Percentiles rank a stretch among this genome's conserved stretches.
Conservation (phyloP, 2,329 filamentous ascomycete species). For the Helicocarpus griseus region DNA sequence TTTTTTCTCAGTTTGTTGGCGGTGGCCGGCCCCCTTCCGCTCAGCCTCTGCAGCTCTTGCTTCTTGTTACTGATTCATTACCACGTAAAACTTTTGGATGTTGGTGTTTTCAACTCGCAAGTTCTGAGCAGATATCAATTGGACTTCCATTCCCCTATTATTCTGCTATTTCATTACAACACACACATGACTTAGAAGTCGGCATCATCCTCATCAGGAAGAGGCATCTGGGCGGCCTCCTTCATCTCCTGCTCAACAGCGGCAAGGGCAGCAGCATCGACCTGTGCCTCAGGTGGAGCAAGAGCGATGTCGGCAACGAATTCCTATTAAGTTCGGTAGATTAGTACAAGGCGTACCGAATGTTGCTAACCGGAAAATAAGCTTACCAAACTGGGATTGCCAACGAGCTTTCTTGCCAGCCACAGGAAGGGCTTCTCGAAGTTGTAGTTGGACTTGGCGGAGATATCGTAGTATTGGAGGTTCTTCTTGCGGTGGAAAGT, state of each 20-base stretch:
- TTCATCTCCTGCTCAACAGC: slow-evolving; percentile 86
- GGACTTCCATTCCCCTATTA: not conserved
- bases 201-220: slow-evolving; percentile 89
- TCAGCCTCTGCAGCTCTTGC: not conserved
- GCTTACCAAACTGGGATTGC: slow-evolving; percentile 75
- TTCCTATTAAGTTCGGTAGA: slow-evolving; percentile 49
- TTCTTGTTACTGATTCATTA: not conserved
- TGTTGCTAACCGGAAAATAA: slow-evolving; percentile 7
- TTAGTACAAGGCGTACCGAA: slow-evolving; percentile 15
- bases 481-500: slow-evolving; percentile 99
- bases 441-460: slow-evolving; percentile 94
- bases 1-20: no score
- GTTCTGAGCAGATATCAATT: not conserved
- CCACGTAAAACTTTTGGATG: not conserved
- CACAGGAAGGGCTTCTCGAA: slow-evolving; percentile 97
- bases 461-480: slow-evolving; percentile 99
- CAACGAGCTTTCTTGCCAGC: slow-evolving; percentile 96
- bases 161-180: slow-evolving; percentile 1
- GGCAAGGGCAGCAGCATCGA: slow-evolving; percentile 73
- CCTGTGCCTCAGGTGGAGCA: slow-evolving; percentile 81
- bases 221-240: slow-evolving; percentile 67
- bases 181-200: slow-evolving; percentile 32
- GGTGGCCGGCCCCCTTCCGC: not conserved
- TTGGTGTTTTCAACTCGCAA: not conserved
- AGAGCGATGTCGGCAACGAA: slow-evolving; percentile 94